Percentiles rank a stretch among this genome's conserved stretches.
Conservation (phyloP, 768 basidiomycete species). For the Mycena capillaripes region DNA sequence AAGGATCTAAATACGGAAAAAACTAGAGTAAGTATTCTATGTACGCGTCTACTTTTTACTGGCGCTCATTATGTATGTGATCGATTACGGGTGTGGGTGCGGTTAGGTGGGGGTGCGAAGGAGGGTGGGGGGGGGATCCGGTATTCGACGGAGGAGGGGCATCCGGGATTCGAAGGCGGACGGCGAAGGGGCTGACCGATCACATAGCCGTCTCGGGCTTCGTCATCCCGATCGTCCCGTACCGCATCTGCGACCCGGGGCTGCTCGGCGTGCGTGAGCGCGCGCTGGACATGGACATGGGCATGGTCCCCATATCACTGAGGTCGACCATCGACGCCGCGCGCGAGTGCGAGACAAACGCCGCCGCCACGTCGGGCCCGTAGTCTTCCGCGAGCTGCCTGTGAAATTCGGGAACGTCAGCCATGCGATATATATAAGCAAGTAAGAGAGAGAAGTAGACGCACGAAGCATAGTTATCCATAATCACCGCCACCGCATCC, state of each 20-base stretch:
- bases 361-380: slow-evolving; percentile 69
- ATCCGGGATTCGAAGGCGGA: no score
- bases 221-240: slow-evolving; percentile 10
- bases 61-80: no score
- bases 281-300: not conserved
- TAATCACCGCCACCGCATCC: slow-evolving; percentile 82
- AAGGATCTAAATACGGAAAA: no score
- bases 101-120: no score
- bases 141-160: no score
- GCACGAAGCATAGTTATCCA: slow-evolving; percentile 87
- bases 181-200: no score
- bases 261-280: not conserved
- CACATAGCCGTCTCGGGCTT: slow-evolving; percentile 12
- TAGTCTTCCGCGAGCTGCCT: slow-evolving; percentile 82
- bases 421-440: not conserved
- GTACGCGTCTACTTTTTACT: no score
- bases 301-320: not conserved
- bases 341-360: slow-evolving; percentile 61
- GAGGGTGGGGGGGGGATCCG: no score
- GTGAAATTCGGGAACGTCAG: slow-evolving; percentile 37
- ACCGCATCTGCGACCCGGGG: not conserved
- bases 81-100: no score
- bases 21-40: no score
- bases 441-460: slow-evolving; percentile 34
- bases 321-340: not conserved